Evolutionary conservation across 495 filamentous ascomycete genomes (phyloP), one percentile per base, ranked within the genome.

Genomic region (Rusavskia elegans): DNA sequence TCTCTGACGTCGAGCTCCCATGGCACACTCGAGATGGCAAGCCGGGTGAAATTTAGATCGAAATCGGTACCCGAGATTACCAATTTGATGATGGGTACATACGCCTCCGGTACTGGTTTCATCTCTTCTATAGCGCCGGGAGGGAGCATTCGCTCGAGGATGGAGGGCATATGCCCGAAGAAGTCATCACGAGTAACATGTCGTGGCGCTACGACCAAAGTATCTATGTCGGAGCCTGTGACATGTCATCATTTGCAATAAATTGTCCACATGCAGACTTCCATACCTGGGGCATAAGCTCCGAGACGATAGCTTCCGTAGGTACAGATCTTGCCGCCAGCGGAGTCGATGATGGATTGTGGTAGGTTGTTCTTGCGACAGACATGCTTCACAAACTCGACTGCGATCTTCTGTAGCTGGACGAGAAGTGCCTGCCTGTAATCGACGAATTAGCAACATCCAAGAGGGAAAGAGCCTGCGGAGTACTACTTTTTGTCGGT

Each of bases 41-140:
- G 74, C 38, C 86, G 79, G 41, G 85, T 86, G 63, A 94, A 97
- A 58, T 96, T 89, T 54, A 98, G 66, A 76, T 98, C 92, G 58
- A 98, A 90, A 61, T 84, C 89, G 60, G 97, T 90, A 7, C 85
- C 87, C 52, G 77, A 82, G 49, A 90, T 79, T 61, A 94, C 83
- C 54, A 97, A 81, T 61, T 95, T 97, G 64, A 98, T 97, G 63
- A 97, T 89, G 32, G 92, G 92, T 6, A 95, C 89, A 58, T 84
- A 90, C 4, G 89, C 87, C 55, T 94, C 90, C 16, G 81, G 82
- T 27, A 96, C 90, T 0, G 83, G 78, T 5, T 84, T 89, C 59
- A 97, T 77, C 64, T 92, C 85, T 41, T 83, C 80, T 53, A 96
- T 86, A 36, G 87, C 82, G 7, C 81, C 85, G 17, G 76, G 67